Evolutionary conservation across 805 yeast genomes (phyloP).

Genomic region (Maudiozyma serrabonitensis): DNA sequence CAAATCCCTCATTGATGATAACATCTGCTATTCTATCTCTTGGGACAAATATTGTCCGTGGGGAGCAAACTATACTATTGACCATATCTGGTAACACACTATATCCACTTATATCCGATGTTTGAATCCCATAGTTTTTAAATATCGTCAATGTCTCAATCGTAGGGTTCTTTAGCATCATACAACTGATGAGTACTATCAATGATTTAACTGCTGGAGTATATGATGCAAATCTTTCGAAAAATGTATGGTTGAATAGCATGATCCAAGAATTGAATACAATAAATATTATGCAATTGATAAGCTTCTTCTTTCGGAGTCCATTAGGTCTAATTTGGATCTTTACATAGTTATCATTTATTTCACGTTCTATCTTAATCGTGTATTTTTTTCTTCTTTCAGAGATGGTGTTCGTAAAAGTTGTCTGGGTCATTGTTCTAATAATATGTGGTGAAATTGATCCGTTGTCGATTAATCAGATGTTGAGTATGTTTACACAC

Average conservation of each 20-base stretch:
- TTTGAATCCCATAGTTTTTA: constrained; percentile 22
- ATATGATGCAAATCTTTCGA: neutral
- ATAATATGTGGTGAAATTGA: no score
- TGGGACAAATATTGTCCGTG: constrained; percentile 40
- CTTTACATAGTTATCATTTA: neutral
- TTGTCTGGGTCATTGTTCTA: neutral
- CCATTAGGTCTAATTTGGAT: neutral
- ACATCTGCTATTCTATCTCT: constrained; percentile 49
- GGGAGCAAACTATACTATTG: constrained; percentile 8
- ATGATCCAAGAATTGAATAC: neutral
- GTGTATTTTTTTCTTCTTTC: neutral
- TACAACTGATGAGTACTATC: neutral
- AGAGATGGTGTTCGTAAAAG: neutral
- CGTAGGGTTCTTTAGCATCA: constrained; percentile 11
- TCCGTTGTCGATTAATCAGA: no score
- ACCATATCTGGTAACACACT: constrained; percentile 15
- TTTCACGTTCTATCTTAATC: neutral
- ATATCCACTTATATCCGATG: constrained; percentile 14
- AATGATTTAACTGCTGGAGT: neutral
- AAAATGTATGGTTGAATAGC: neutral
- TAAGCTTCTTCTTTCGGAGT: neutral
- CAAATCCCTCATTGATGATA: constrained; percentile 67
- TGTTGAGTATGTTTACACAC: no score
- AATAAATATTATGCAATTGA: constrained; percentile 1
- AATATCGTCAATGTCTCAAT: constrained; percentile 18